Evolutionary conservation across 208 protist genomes (phyloP).

Genomic region (Balamuthia mandrillaris): DNA sequence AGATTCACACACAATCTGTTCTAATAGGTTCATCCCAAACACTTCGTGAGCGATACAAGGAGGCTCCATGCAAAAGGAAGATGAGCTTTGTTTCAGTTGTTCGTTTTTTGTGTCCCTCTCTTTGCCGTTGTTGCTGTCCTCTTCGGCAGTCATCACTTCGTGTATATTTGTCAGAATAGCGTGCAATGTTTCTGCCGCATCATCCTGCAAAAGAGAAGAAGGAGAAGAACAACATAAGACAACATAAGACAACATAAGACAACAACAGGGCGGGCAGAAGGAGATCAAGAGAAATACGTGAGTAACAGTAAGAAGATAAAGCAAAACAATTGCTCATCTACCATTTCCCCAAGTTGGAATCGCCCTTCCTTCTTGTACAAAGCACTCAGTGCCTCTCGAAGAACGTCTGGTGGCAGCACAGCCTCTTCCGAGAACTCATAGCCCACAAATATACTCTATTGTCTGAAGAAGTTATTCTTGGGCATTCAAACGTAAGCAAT

Average conservation of each 20-base stretch:
- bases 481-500: background rate
- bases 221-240: background rate
- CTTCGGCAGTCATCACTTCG: background rate
- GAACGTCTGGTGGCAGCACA: background rate
- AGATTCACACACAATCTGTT: background rate
- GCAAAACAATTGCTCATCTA: too few relatives aligned
- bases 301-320: too few relatives aligned
- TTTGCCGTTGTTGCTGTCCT: background rate
- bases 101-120: background rate
- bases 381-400: background rate
- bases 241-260: background rate
- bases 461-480: background rate
- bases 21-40: background rate
- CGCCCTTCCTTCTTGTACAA: background rate
- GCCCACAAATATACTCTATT: background rate
- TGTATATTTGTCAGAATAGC: background rate
- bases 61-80: too few relatives aligned
- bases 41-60: background rate
- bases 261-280: background rate
- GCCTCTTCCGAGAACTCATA: constrained; percentile 14
- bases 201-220: background rate
- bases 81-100: background rate
- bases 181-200: background rate
- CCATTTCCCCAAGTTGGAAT: background rate
- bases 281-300: background rate